Conservation (phyloP, 805 yeast species). For the Ogataea pini region DNA sequence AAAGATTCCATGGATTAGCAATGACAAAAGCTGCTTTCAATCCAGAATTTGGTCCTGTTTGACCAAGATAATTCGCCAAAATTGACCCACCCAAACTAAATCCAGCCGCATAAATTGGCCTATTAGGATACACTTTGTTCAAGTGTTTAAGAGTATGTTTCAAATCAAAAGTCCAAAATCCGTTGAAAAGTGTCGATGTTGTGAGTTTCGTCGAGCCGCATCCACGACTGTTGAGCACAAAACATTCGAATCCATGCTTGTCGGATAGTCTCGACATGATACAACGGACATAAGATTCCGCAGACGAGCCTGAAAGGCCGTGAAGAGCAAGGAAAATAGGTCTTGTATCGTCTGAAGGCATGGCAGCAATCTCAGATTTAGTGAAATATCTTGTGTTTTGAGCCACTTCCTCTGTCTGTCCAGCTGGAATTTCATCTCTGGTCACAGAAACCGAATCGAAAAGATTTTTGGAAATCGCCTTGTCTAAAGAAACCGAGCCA, state of each 20-base stretch:
- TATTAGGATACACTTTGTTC: constrained; percentile 52
- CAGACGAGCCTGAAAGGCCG: constrained; percentile 86
- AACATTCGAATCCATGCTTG: constrained; percentile 53
- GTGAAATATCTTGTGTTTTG: constrained; percentile 55
- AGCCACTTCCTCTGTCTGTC: constrained; percentile 43
- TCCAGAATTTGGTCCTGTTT: constrained; percentile 49
- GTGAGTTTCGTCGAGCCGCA: constrained; percentile 71
- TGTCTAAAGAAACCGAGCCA: constrained; percentile 75
- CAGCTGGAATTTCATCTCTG: constrained; percentile 35
- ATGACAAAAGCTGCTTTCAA: constrained; percentile 59
- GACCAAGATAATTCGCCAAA: constrained; percentile 71
- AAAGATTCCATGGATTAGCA: constrained; percentile 76
- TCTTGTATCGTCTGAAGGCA: constrained; percentile 34
- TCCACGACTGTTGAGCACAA: constrained; percentile 74
- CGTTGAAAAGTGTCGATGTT: constrained; percentile 69
- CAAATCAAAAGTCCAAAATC: constrained; percentile 71
- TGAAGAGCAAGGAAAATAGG: constrained; percentile 71
- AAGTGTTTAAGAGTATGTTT: constrained; percentile 55
- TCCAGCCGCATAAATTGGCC: constrained; percentile 71
- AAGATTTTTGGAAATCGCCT: constrained; percentile 49
- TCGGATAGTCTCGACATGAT: constrained; percentile 43
- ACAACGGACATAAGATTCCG: constrained; percentile 72
- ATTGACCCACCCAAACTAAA: constrained; percentile 79
- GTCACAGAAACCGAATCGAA: constrained; percentile 23
- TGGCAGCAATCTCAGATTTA: constrained; percentile 42